These are phyloP conservation scores for Cicer chorassanicum DNA, from an alignment of 306 rosid genomes.

Conservation along the genomic window DNA sequence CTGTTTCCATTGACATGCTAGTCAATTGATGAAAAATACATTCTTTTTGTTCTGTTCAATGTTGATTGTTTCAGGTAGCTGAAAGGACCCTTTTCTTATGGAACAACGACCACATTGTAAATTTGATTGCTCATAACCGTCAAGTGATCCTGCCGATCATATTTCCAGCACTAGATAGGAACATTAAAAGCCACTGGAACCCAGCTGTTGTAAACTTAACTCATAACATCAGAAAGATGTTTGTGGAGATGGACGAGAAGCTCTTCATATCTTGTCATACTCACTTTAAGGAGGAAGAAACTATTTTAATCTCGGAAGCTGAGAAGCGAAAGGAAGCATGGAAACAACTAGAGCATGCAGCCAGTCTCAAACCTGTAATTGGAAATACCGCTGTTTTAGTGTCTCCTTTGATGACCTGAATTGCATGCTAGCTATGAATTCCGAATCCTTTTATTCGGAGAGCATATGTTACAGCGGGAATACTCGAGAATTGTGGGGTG, in stretches of 20 bases:
- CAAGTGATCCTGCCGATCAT: constrained; percentile 78
- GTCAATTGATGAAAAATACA: neutral
- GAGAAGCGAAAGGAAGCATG: constrained; percentile 82
- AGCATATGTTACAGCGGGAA: constrained; percentile 39
- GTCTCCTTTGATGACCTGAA: constrained; percentile 58
- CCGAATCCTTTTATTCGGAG: constrained; percentile 13
- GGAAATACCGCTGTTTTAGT: constrained; percentile 89
- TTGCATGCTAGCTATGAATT: constrained; percentile 53
- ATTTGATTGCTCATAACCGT: constrained; percentile 81
- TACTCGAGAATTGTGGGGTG: constrained; percentile 34
- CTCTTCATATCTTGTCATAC: constrained; percentile 70
- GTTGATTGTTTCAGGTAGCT: constrained; percentile 71
- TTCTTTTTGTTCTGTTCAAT: neutral
- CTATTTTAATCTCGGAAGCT: constrained; percentile 49
- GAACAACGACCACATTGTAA: constrained; percentile 85
- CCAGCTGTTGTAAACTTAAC: constrained; percentile 85
- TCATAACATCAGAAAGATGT: constrained; percentile 77
- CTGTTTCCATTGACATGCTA: constrained; percentile 29
- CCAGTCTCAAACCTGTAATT: constrained; percentile 72
- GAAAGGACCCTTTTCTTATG: constrained; percentile 96
- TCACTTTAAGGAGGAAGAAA: constrained; percentile 74
- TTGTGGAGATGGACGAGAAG: constrained; percentile 89
- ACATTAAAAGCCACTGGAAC: constrained; percentile 82
- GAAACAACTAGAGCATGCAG: constrained; percentile 78
- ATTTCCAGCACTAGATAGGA: constrained; percentile 81